Base-by-base conservation (phyloP, 2,329 filamentous ascomycete species). In the Cadophora sp. region DNA sequence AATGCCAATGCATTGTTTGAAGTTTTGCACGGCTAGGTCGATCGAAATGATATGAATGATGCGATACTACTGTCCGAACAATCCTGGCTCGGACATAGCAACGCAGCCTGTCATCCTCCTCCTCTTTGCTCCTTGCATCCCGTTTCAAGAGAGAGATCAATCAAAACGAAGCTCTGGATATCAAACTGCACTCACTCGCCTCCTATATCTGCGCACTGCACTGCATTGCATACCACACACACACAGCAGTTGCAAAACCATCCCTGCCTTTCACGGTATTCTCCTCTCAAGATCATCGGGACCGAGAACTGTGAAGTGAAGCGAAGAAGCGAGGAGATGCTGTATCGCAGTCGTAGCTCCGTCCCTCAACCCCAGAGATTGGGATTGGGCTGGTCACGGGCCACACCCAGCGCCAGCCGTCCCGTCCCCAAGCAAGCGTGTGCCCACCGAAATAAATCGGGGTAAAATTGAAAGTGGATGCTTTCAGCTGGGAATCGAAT, bases 21-120 rank as follows among this genome's bases (percentile, higher is more conserved):
- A 40, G 11, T 26, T n/a, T 43, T 9, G 22, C 14, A 27, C 34
- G 22, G 56, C n/a, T 26, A 40, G 4, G 56, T 40, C 31, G 56
- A 59, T 59, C 56, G 31, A 53, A 43, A 43, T 65, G 64, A 65
- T 24, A 40, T 31, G 26, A n/a, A 56, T 43, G 29, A 43, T 53
- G 31, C 24, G 64, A 66, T 53, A 11, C 43, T 50, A 22, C 53
- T 29, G 9, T 46, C 8, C 40, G 53, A 60, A 22, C 12, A 61
- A 46, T 40, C 66, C 66, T 50, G 53, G 66, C 62, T 68, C 62
- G 66, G 62, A 68, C 62, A 65, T 68, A 65, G 53, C 46, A 68
- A 51, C 34, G 40, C 40, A 16, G 40, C 16, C 40, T 43, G 40
- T 16, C 40, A 43, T 43, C 37, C 16, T 37, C 34, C 67, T 62